These are phyloP conservation scores for Wickerhamiella cacticola DNA, from an alignment of 805 yeast genomes.

Conservation along the genomic window DNA sequence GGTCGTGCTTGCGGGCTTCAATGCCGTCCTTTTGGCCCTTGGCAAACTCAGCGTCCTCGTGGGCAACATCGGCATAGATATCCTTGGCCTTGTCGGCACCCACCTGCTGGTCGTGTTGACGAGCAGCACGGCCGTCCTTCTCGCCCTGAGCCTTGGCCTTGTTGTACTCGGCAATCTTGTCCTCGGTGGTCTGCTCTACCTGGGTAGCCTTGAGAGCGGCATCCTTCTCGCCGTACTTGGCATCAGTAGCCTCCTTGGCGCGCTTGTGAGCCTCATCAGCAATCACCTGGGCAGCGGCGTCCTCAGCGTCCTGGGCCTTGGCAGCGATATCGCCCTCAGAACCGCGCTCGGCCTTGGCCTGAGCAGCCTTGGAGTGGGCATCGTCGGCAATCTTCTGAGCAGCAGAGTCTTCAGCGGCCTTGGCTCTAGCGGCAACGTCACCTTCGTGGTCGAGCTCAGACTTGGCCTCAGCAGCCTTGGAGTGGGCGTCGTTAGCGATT, in stretches of 20 bases:
- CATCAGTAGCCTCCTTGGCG: neutral
- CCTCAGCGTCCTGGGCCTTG: neutral
- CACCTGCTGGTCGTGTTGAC: neutral
- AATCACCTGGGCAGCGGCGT: neutral
- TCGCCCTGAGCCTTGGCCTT: slow-evolving; percentile 11
- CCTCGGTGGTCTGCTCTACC: slow-evolving; percentile 11
- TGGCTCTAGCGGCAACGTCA: slow-evolving; percentile 38
- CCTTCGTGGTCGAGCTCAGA: slow-evolving; percentile 36
- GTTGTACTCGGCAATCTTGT: neutral
- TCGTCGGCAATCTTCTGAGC: slow-evolving; percentile 18
- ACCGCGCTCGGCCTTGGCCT: slow-evolving; percentile 1
- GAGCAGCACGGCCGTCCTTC: slow-evolving; percentile 1
- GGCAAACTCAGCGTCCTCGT: slow-evolving; percentile 8
- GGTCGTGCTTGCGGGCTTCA: neutral
- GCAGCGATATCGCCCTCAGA: neutral
- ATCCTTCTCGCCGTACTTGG: neutral
- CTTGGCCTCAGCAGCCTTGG: slow-evolving; percentile 13
- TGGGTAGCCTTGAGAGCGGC: neutral
- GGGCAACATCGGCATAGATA: neutral
- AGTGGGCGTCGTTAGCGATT: slow-evolving; percentile 16
- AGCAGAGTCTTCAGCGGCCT: slow-evolving; percentile 19
- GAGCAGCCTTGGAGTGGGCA: slow-evolving; percentile 14
- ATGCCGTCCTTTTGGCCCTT: slow-evolving; percentile 5
- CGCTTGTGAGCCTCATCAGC: slow-evolving; percentile 1
- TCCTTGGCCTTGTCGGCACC: slow-evolving; percentile 12